Conservation (phyloP, 345 rosid genomes). For the Rhodamnia rubescens region DNA sequence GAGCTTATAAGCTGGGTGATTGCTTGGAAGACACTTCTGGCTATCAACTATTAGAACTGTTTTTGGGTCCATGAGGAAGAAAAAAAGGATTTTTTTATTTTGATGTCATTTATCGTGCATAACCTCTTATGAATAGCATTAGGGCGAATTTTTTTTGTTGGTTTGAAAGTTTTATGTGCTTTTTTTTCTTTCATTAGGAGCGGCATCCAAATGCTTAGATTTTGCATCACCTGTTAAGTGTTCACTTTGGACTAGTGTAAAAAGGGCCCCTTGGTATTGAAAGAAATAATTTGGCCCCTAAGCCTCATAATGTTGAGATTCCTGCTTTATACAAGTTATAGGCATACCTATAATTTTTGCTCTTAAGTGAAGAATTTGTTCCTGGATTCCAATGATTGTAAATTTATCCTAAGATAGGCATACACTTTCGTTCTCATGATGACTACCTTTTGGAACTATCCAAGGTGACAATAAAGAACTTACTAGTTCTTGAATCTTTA, state of each 20-base stretch:
- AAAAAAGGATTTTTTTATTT: neutral
- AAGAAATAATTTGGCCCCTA: neutral
- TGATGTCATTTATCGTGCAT: neutral
- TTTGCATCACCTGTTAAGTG: neutral
- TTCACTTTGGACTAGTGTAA: neutral
- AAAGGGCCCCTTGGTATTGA: neutral
- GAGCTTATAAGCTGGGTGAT: neutral
- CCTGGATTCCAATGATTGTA: neutral
- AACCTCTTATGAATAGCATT: neutral
- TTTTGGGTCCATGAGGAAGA: neutral
- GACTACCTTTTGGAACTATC: neutral
- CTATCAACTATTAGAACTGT: neutral
- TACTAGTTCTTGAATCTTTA: slow-evolving; percentile 4
- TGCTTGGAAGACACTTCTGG: neutral
- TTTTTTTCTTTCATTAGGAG: neutral
- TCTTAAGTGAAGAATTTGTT: neutral
- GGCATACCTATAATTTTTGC: neutral
- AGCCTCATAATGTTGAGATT: neutral
- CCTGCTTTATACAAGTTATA: neutral
- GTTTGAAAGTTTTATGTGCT: neutral
- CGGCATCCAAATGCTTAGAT: neutral
- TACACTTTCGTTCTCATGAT: neutral
- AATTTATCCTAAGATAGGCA: neutral
- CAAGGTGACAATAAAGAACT: neutral
- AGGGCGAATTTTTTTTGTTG: neutral